Conservation (phyloP, 2,329 filamentous ascomycete genomes). For the Camillea tinctor region DNA sequence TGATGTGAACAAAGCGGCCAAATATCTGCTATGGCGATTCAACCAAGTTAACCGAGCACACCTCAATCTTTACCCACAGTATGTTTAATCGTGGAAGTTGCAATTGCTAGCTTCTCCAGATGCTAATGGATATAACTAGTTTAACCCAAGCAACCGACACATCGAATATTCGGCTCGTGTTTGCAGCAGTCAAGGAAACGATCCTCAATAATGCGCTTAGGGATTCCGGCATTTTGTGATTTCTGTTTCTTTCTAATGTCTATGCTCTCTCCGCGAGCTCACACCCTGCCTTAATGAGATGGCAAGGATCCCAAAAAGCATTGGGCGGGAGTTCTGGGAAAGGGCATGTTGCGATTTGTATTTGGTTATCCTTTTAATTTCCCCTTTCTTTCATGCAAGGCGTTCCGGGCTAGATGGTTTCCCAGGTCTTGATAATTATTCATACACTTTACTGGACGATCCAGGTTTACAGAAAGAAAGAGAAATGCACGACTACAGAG, state of each 20-base stretch:
- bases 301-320: slow-evolving; percentile 25
- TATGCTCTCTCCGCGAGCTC: slow-evolving; percentile 4
- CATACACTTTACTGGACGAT: slow-evolving; percentile 22
- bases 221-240: slow-evolving; percentile 91
- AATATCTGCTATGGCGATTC: slow-evolving; percentile 97
- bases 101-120: neutral
- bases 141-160: slow-evolving; percentile 98
- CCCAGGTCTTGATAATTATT: slow-evolving; percentile 23
- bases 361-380: too few species aligned
- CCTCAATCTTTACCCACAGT: slow-evolving; percentile 97
- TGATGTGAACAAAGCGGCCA: slow-evolving; percentile 96
- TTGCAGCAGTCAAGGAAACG: slow-evolving; percentile 97
- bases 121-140: slow-evolving; percentile 46
- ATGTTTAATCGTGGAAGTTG: slow-evolving; percentile 41
- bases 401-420: slow-evolving; percentile 28
- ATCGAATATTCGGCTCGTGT: slow-evolving; percentile 95
- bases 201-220: slow-evolving; percentile 98
- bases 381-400: slow-evolving; percentile 29
- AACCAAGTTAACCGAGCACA: slow-evolving; percentile 98
- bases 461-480: slow-evolving; percentile 19
- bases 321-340: slow-evolving; percentile 28
- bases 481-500: slow-evolving; percentile 11
- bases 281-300: slow-evolving; percentile 16
- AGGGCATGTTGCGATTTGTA: slow-evolving; percentile 14
- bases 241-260: slow-evolving; percentile 16